Evolutionary conservation across 225 moss, liverwort and hornwort species (phyloP), one percentile per base, ranked within the genome.

Genomic region (Thuidium tamariscinum): DNA sequence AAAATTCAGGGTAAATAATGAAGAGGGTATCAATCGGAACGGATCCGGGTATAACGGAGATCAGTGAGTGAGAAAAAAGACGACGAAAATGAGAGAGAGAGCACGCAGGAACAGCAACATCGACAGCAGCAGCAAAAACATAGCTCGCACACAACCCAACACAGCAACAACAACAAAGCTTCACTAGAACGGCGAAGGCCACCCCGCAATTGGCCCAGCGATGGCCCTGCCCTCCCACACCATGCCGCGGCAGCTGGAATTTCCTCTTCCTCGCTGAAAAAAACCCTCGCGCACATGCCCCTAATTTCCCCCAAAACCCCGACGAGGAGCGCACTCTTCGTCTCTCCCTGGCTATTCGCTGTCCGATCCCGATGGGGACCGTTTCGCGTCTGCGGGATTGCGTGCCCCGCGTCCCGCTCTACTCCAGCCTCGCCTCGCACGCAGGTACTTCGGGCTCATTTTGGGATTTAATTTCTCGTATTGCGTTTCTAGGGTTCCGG

Each of bases 401-500:
- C 77, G 67, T 61, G 34, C 11, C 48, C 76, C 34, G 36, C 85
- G 61, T 37, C 36, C 56, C 65, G 17, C 44, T 16, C 76, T 65
- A 51, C 4, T 17, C 1, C 76, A 21, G 2, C 4, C 83, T 44
- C 83, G 39, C 68, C n/a, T 77, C 39, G 49, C 49, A 42, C 62
- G 48, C 88, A 89, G 89, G 89, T 89, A 86, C 59, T 59, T 66
- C 68, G 20, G 18, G 19, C 22, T 64, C n/a, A n/a, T 66, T 30
- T 21, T 0, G 0, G 18, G 68, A 60, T 44, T n/a, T 26, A 39
- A 68, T 82, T 80, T 59, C 42, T 20, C 2, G 55, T 84, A 74
- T 65, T 41, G 17, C 30, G 61, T 89, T 89, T 89, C 89, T 89
- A 89, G 89, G 89, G 89, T 89, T 89, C 42, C 26, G n/a, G 6